phyloP scores from a whole-genome alignment of 768 basidiomycete species.

The Suillus paluster region DNA sequence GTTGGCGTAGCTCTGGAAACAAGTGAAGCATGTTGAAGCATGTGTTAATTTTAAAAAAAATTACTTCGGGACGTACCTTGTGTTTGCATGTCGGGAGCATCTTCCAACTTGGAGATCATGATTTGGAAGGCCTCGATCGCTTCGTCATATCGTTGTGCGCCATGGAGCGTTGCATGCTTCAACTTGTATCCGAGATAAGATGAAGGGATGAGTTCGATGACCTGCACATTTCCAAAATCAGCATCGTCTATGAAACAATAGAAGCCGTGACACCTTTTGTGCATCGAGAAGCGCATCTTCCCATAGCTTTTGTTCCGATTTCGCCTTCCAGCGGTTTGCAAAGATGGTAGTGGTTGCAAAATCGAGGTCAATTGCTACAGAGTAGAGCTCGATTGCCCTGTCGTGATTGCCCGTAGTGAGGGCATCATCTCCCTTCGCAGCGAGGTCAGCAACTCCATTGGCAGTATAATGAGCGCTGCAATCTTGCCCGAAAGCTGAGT shows the following conservation, averaged over 20 bases:
- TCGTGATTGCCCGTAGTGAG: neutral
- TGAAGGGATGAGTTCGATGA: neutral
- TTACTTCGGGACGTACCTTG: neutral
- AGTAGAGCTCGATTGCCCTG: neutral
- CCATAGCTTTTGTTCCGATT: neutral
- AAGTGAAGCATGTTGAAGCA: neutral
- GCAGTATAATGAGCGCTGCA: neutral
- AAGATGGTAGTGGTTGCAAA: neutral
- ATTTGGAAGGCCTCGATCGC: neutral
- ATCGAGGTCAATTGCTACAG: neutral
- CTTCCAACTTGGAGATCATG: neutral
- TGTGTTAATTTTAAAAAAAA: too few species aligned
- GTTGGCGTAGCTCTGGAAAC: neutral
- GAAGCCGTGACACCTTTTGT: neutral
- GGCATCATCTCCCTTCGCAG: neutral
- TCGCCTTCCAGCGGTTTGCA: neutral
- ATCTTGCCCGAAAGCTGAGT: neutral
- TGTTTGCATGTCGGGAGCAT: neutral
- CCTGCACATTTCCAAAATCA: neutral
- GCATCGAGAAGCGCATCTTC: neutral
- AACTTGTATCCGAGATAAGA: neutral
- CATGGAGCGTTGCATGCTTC: neutral
- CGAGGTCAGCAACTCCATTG: neutral
- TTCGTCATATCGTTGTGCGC: neutral
- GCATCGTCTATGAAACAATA: neutral